Percentiles rank a stretch among this genome's conserved stretches.
Conservation (phyloP, 2,329 filamentous ascomycete genomes). For the Fusarium liriodendri region DNA sequence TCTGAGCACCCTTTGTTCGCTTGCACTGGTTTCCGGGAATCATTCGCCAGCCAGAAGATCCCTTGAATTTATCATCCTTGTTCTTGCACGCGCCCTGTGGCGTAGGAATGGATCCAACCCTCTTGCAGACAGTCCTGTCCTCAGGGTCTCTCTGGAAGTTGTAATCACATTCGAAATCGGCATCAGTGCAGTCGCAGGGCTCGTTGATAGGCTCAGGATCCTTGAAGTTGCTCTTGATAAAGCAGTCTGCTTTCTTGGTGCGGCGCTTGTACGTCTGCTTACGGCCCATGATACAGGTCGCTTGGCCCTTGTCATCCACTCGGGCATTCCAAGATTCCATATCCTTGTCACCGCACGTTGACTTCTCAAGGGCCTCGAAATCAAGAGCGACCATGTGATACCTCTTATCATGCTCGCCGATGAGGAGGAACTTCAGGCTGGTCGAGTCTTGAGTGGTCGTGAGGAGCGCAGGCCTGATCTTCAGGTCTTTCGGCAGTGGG, state of each 20-base stretch:
- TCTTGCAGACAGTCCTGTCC: constrained; percentile 76
- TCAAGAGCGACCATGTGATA: constrained; percentile 81
- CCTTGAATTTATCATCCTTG: constrained; percentile 79
- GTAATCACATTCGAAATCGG: constrained; percentile 96
- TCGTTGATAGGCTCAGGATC: constrained; percentile 77
- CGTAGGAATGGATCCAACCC: constrained; percentile 68
- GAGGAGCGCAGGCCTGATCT: constrained; percentile 77
- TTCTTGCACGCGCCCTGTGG: constrained; percentile 80
- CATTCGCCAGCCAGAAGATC: constrained; percentile 89
- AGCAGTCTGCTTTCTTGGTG: constrained; percentile 90
- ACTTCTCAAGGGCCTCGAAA: constrained; percentile 83
- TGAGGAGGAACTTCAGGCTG: constrained; percentile 87
- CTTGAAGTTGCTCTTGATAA: constrained; percentile 86
- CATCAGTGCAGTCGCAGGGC: constrained; percentile 82
- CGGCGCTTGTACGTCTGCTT: constrained; percentile 87
- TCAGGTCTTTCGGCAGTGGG: constrained; percentile 73
- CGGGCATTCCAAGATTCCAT: constrained; percentile 92
- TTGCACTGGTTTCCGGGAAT: constrained; percentile 87
- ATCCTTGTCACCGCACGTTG: constrained; percentile 80
- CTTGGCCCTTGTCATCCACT: constrained; percentile 80
- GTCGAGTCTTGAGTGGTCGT: constrained; percentile 95
- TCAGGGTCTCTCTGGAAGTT: constrained; percentile 79
- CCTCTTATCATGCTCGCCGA: constrained; percentile 69
- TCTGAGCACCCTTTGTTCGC: constrained; percentile 63
- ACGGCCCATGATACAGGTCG: constrained; percentile 95